These are phyloP conservation scores for Mycothermus thermophilus DNA, from an alignment of 495 filamentous ascomycete genomes.

Conservation along the genomic window DNA sequence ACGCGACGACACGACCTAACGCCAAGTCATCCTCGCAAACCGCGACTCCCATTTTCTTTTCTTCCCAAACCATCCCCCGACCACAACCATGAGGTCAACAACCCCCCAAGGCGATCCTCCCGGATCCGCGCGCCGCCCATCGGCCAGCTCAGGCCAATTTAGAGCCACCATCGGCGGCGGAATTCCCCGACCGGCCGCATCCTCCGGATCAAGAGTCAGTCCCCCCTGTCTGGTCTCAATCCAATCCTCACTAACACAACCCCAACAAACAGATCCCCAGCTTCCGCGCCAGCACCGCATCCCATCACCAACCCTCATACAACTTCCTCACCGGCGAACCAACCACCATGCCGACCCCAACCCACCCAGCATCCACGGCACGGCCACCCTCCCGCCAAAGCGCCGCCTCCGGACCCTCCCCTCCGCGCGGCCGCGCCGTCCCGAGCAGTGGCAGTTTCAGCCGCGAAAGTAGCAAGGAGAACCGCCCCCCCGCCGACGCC, in stretches of 20 bases:
- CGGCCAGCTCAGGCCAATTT: conserved; percentile 16
- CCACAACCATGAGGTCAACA: conserved; percentile 16
- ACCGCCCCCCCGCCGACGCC: conserved; percentile 31
- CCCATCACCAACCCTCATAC: conserved; percentile 46
- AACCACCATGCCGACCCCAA: conserved; percentile 14
- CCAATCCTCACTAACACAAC: too few species aligned
- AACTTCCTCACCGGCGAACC: conserved; percentile 45
- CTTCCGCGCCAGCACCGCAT: conserved; percentile 19
- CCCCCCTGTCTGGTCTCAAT: too few species aligned
- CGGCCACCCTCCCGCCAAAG: conserved; percentile 25
- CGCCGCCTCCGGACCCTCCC: conserved; percentile 19
- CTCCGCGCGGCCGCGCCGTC: conserved; percentile 19
- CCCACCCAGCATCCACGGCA: too few species aligned
- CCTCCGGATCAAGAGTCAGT: conserved; percentile 30
- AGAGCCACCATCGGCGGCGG: conserved; percentile 23
- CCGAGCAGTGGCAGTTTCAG: conserved; percentile 12
- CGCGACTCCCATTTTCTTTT: conserved; percentile 5
- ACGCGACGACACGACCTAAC: conserved; percentile 9
- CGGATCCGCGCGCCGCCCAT: conserved; percentile 13
- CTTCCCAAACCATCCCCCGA: too few species aligned
- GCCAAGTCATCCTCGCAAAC: conserved; percentile 6
- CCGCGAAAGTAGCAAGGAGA: conserved; percentile 37
- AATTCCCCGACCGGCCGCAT: conserved; percentile 17
- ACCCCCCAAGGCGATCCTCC: conserved; percentile 20
- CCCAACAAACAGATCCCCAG: conserved; percentile 7